These are phyloP conservation scores for Penicillium psychrofluorescens DNA, from an alignment of 495 filamentous ascomycete genomes.

Conservation along the genomic window DNA sequence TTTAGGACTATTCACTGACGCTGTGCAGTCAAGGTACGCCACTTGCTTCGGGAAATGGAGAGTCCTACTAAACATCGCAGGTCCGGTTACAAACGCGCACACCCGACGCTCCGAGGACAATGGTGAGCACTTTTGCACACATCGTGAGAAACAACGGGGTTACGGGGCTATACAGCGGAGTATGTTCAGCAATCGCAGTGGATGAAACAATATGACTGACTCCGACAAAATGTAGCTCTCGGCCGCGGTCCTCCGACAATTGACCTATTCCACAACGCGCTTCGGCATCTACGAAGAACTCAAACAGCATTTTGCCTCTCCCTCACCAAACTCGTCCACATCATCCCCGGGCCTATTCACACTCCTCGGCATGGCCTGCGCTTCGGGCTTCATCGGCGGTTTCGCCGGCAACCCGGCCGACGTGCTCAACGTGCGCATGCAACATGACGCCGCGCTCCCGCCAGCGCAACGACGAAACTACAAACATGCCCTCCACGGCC, in stretches of 20 bases:
- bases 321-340: slow-evolving; percentile 20
- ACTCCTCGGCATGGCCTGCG: slow-evolving; percentile 71
- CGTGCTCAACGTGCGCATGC: slow-evolving; percentile 97
- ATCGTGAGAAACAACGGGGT: slow-evolving; percentile 61
- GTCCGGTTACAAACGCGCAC: slow-evolving; percentile 83
- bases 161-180: slow-evolving; percentile 74
- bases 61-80: slow-evolving; percentile 24
- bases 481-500: slow-evolving; percentile 77
- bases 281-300: slow-evolving; percentile 94
- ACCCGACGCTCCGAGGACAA: slow-evolving; percentile 57
- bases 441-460: slow-evolving; percentile 83
- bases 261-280: slow-evolving; percentile 86
- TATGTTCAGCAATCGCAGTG: slow-evolving; percentile 27
- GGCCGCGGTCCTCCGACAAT: slow-evolving; percentile 82
- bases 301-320: slow-evolving; percentile 56
- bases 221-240: slow-evolving; percentile 52
- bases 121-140: slow-evolving; percentile 76
- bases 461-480: slow-evolving; percentile 73
- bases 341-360: slow-evolving; percentile 53
- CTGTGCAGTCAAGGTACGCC: slow-evolving; percentile 43
- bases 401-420: slow-evolving; percentile 90
- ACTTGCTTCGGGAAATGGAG: too few species aligned
- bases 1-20: slow-evolving; percentile 9
- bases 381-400: slow-evolving; percentile 84
- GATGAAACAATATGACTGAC: too few species aligned